Percentiles rank a stretch among this genome's conserved stretches.
Conservation (phyloP, 208 protist genomes). For the Leptomonas seymouri region DNA sequence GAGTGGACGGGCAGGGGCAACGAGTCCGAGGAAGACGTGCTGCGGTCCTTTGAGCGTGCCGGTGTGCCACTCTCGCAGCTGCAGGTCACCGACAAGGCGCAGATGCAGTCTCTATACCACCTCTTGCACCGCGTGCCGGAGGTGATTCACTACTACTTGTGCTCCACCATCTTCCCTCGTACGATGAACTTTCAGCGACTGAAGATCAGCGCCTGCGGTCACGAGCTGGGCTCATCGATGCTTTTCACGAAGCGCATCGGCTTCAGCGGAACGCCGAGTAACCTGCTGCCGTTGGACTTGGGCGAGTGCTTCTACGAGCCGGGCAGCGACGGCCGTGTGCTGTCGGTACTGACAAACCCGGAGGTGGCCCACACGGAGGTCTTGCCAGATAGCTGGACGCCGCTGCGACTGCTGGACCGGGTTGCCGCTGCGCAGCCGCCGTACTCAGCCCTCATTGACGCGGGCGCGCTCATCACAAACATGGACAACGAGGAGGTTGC, state of each 20-base stretch:
- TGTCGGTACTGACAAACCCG: slow-evolving; percentile 90
- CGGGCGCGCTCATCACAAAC: slow-evolving; percentile 96
- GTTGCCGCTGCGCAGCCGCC: slow-evolving; percentile 83
- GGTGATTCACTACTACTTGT: slow-evolving; percentile 89
- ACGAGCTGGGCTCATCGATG: slow-evolving; percentile 94
- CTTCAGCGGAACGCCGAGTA: slow-evolving; percentile 95
- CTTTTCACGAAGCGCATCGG: slow-evolving; percentile 93
- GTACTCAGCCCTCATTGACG: slow-evolving; percentile 95
- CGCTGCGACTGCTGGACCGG: slow-evolving; percentile 85
- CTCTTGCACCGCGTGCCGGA: slow-evolving; percentile 74
- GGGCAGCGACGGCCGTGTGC: slow-evolving; percentile 92
- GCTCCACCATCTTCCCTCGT: slow-evolving; percentile 83
- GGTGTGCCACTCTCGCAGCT: slow-evolving; percentile 89
- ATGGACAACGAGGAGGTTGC: slow-evolving; percentile 94
- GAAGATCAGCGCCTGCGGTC: slow-evolving; percentile 95
- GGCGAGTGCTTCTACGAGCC: slow-evolving; percentile 95
- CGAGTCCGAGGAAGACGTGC: slow-evolving; percentile 27
- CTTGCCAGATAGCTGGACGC: slow-evolving; percentile 87
- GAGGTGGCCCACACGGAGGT: slow-evolving; percentile 65
- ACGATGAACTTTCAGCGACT: slow-evolving; percentile 90
- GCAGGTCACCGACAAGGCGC: slow-evolving; percentile 70
- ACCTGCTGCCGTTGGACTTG: slow-evolving; percentile 94
- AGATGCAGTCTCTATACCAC: slow-evolving; percentile 64
- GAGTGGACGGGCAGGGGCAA: not conserved
- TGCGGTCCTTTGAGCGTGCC: slow-evolving; percentile 41